Percentiles rank a stretch among this genome's conserved stretches.
phyloP scores from a whole-genome alignment of 164 flowering plant genomes.

The Vitis vinifera region ASM3070453v1 NC_081817.1:20224501-20225000 shows the following conservation, averaged over 20 bases:
- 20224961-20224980: not conserved
- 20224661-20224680: not conserved
- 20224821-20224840: conserved; percentile 82
- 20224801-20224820: conserved; percentile 58
- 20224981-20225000: not conserved
- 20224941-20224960: not conserved
- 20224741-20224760: conserved; percentile 80
- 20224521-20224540: conserved; percentile 64
- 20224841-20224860: conserved; percentile 68
- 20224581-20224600: conserved; percentile 76
- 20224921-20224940: conserved; percentile 34
- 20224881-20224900: conserved; percentile 56
- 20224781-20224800: conserved; percentile 52
- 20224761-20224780: conserved; percentile 25
- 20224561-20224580: conserved; percentile 59
- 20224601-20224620: conserved; percentile 24
- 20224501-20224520: conserved; percentile 51
- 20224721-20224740: conserved; percentile 83
- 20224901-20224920: conserved; percentile 86
- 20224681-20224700: conserved; percentile 30
- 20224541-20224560: conserved; percentile 60
- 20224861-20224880: conserved; percentile 27
- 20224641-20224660: not conserved
- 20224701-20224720: conserved; percentile 47
- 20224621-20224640: not conserved